Conservation (phyloP, 163 green algal genomes). For the Chlorella variabilis region DNA sequence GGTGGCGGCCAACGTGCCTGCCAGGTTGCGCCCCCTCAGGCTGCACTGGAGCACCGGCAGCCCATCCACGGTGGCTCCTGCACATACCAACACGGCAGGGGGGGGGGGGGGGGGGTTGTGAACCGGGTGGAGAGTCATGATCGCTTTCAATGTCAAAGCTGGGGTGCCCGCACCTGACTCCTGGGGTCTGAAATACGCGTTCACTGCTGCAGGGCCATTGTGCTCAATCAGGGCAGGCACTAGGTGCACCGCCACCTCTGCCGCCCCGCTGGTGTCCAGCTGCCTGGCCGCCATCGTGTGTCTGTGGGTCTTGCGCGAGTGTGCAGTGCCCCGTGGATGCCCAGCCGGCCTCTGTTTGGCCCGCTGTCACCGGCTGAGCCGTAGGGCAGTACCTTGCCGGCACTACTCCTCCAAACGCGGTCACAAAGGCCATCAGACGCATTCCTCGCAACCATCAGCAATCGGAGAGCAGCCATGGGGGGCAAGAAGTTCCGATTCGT, state of each 20-base stretch:
- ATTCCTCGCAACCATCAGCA: no score
- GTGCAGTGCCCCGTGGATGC: background rate
- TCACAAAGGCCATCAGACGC: no score
- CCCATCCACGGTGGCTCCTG: conserved; percentile 26
- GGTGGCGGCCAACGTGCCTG: background rate
- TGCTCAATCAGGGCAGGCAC: conserved; percentile 32
- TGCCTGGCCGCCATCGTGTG: background rate
- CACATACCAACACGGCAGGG: no score
- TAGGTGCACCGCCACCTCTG: conserved; percentile 25
- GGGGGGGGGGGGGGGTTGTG: background rate
- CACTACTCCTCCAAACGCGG: background rate
- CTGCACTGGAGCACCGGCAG: conserved; percentile 24
- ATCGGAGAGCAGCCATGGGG: background rate
- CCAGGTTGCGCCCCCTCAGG: conserved; percentile 28
- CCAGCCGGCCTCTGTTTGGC: no score
- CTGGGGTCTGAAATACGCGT: conserved; percentile 30
- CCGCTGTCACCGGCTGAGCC: background rate
- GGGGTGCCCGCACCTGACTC: background rate
- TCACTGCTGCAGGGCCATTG: conserved; percentile 34
- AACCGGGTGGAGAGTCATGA: no score
- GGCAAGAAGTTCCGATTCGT: conserved; percentile 62
- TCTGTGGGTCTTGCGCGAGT: background rate
- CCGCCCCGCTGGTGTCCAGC: background rate
- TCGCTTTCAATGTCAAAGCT: background rate
- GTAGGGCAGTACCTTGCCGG: background rate